Evolutionary conservation across 208 protist genomes (phyloP).

Genomic region (Leishmania mexicana): DNA sequence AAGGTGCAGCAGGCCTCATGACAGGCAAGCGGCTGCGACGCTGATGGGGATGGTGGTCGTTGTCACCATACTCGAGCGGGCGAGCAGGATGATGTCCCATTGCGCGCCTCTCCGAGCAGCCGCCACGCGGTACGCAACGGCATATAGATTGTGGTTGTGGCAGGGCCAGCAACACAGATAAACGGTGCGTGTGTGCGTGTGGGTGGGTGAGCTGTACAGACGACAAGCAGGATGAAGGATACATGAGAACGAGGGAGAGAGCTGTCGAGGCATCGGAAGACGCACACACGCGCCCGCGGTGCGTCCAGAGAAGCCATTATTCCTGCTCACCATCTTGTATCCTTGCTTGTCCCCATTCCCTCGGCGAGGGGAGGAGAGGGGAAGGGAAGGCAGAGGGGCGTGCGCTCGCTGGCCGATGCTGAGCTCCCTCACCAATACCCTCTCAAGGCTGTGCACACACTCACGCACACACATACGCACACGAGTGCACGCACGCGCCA

Average conservation of each 20-base stretch:
- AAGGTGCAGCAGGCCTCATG: constrained; percentile 16
- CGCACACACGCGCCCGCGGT: neutral
- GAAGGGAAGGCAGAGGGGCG: no score
- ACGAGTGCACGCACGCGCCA: neutral
- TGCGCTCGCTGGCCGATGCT: neutral
- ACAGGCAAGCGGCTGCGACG: neutral
- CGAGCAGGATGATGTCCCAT: neutral
- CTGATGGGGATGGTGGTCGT: neutral
- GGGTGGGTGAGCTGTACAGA: no score
- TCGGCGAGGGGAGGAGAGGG: neutral
- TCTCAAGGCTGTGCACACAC: neutral
- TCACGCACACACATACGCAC: neutral
- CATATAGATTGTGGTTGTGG: neutral
- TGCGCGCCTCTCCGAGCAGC: neutral
- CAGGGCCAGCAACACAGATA: neutral
- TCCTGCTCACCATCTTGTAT: neutral
- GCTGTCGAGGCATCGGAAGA: neutral
- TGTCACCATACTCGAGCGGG: neutral
- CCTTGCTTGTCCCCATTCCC: neutral
- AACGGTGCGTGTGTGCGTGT: neutral
- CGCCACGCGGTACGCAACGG: neutral
- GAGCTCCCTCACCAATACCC: neutral
- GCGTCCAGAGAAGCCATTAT: neutral
- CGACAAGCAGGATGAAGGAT: neutral
- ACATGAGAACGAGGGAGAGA: neutral